Conservation (phyloP, 352 stramenopile genomes). For the Pythium periplocum region DNA sequence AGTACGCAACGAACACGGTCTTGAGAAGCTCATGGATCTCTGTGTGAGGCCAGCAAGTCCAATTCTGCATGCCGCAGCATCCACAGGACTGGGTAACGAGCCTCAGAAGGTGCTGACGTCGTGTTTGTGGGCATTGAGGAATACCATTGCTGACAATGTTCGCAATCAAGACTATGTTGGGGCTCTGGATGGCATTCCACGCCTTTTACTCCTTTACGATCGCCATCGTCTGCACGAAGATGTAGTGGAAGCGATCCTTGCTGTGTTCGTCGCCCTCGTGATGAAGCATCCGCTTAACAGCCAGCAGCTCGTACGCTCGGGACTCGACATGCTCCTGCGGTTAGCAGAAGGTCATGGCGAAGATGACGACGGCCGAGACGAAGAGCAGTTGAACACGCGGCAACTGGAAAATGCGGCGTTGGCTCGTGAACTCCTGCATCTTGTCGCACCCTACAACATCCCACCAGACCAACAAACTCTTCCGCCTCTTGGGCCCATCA, state of each 20-base stretch:
- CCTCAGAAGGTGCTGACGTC: slow-evolving; percentile 34
- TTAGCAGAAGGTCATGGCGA: slow-evolving; percentile 28
- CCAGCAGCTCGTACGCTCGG: slow-evolving; percentile 57
- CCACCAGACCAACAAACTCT: background rate
- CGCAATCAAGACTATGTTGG: slow-evolving; percentile 61
- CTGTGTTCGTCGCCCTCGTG: slow-evolving; percentile 44
- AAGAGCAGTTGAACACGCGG: slow-evolving; percentile 9
- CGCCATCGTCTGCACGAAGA: slow-evolving; percentile 34
- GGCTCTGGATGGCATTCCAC: slow-evolving; percentile 39
- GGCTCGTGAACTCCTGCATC: slow-evolving; percentile 50
- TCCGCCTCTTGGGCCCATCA: background rate
- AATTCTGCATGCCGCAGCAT: slow-evolving; percentile 9
- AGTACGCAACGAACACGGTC: slow-evolving; percentile 57
- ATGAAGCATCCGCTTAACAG: slow-evolving; percentile 53
- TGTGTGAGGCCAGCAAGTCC: slow-evolving; percentile 21
- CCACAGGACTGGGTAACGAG: slow-evolving; percentile 6
- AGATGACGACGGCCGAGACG: background rate
- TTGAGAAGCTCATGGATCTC: slow-evolving; percentile 56
- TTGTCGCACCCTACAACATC: slow-evolving; percentile 50
- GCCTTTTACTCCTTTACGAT: slow-evolving; percentile 44
- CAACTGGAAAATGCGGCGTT: slow-evolving; percentile 37
- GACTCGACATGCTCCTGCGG: slow-evolving; percentile 52
- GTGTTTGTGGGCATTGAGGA: slow-evolving; percentile 63
- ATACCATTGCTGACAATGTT: slow-evolving; percentile 47
- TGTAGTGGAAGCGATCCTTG: slow-evolving; percentile 57